These are phyloP conservation scores for Musa beccarii DNA, from an alignment of 176 grass and related monocot species.

Conservation along the genomic window DNA sequence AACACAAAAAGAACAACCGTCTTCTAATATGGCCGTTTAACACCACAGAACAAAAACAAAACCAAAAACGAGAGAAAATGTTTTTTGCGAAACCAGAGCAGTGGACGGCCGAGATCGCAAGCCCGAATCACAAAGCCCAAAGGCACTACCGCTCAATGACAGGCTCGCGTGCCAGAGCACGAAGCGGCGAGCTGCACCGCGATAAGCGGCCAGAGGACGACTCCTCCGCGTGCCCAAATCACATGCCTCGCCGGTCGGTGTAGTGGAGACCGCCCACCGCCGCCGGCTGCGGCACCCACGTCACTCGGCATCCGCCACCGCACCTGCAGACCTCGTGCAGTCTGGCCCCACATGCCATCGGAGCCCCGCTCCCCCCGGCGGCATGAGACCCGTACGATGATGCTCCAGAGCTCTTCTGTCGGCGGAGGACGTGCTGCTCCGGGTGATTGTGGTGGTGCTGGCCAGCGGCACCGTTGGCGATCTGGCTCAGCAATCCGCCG, in stretches of 20 bases:
- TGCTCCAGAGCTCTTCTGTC: background rate
- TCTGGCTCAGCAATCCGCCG: conserved; percentile 12
- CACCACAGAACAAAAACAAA: too few species aligned
- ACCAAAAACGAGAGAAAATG: too few species aligned
- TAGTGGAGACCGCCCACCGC: conserved; percentile 4
- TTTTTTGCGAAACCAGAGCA: too few species aligned
- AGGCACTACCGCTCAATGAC: background rate
- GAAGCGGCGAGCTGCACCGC: background rate
- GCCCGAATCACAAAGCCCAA: background rate
- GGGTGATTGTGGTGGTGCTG: background rate
- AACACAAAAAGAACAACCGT: too few species aligned
- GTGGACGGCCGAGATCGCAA: background rate
- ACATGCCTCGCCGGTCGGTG: background rate
- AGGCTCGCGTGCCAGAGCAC: background rate
- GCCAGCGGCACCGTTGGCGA: background rate
- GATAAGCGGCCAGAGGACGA: background rate
- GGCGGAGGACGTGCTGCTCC: background rate
- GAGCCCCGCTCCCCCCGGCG: background rate
- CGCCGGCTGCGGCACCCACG: background rate
- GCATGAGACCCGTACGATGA: background rate
- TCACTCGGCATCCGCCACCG: background rate
- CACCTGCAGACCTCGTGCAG: conserved; percentile 29
- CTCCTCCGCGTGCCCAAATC: background rate
- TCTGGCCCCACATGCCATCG: background rate
- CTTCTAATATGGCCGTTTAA: too few species aligned